These are phyloP conservation scores for Arabis alpina DNA, from an alignment of 345 rosid species.

Conservation along the genomic window DNA sequence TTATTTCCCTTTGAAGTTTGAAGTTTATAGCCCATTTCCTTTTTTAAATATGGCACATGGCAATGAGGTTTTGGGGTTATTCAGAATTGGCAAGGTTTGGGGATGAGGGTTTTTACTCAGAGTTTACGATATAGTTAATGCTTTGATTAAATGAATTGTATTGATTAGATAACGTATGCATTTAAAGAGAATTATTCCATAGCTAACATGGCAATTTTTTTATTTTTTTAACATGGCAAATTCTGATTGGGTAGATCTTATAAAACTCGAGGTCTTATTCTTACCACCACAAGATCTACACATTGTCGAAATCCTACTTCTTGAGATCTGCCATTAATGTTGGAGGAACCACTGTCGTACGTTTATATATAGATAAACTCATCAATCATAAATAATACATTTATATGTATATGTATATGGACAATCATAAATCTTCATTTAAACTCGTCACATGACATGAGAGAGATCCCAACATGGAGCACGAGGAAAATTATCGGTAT, in stretches of 20 bases:
- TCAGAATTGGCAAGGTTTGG: slow-evolving; percentile 32
- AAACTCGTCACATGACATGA: slow-evolving; percentile 47
- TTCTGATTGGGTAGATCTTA: slow-evolving; percentile 32
- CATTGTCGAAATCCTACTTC: slow-evolving; percentile 44
- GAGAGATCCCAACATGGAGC: slow-evolving; percentile 46
- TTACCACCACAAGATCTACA: slow-evolving; percentile 44
- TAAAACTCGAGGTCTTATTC: slow-evolving; percentile 43
- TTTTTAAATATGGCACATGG: neutral
- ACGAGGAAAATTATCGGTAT: slow-evolving; percentile 38
- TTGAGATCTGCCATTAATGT: slow-evolving; percentile 55
- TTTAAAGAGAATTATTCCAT: slow-evolving; percentile 20
- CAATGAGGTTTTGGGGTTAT: slow-evolving; percentile 17
- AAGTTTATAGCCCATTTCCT: neutral
- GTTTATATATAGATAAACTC: slow-evolving; percentile 26
- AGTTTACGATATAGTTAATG: slow-evolving; percentile 43
- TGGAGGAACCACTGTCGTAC: slow-evolving; percentile 57
- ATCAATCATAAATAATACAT: neutral
- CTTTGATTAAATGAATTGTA: slow-evolving; percentile 39
- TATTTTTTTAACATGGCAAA: slow-evolving; percentile 28
- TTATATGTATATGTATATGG: slow-evolving; percentile 6
- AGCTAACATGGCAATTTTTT: slow-evolving; percentile 29
- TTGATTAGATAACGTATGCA: slow-evolving; percentile 30
- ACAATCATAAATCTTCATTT: slow-evolving; percentile 32
- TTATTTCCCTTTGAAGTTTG: too few relatives aligned
- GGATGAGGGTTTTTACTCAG: slow-evolving; percentile 38